Base-by-base conservation (phyloP, 2,329 filamentous ascomycete genomes). In the Dothistroma pini region DNA sequence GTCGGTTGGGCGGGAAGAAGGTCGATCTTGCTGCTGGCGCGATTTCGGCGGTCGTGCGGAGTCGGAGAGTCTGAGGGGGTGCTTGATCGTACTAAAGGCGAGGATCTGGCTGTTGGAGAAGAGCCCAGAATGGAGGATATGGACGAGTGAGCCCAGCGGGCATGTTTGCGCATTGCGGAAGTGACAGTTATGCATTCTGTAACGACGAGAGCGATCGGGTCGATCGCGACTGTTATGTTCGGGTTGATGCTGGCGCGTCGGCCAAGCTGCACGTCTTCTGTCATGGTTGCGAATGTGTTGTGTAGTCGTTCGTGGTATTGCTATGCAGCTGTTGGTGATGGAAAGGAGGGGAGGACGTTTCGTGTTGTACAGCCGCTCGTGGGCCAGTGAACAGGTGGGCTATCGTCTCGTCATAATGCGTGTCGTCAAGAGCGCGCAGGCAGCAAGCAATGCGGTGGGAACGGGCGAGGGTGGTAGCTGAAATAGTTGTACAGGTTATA, bases 121-220 rank as follows among this genome's bases (percentile, higher is more conserved):
- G 63, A 61, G 53, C 95, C 95, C 34, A 99, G 83, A 63, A 99
- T 99, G 57, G 93, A 93, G 41, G 95, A 92, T 50, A 99, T 95
- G 5, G 93, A 97, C 12, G 93, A 96, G 75, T 97, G 93, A 53
- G 92, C 91, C 83, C 93, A 97, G 67, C 95, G 89, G 66, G 92
- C 90, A 84, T 97, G 89, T 79, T 99, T 99, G 72, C 96, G 93
- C 84, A 99, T 97, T 63, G 93, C 92, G 64, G 93, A 97, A 14
- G 95, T 97, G 78, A 99, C 93, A 51, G 93, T 93, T 74, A 97
- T 97, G 77, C 95, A 99, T 87, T 99, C 95, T 77, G 93, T 96
- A 65, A 96, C 96, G 67, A 99, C 92, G 70, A 99, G 81, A 54
- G 74, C 72, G 35, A 75, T 72, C 6, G 73, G 74, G 62, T 75